Base-by-base conservation (phyloP, 768 basidiomycete species). In the Serendipita sp. region DNA sequence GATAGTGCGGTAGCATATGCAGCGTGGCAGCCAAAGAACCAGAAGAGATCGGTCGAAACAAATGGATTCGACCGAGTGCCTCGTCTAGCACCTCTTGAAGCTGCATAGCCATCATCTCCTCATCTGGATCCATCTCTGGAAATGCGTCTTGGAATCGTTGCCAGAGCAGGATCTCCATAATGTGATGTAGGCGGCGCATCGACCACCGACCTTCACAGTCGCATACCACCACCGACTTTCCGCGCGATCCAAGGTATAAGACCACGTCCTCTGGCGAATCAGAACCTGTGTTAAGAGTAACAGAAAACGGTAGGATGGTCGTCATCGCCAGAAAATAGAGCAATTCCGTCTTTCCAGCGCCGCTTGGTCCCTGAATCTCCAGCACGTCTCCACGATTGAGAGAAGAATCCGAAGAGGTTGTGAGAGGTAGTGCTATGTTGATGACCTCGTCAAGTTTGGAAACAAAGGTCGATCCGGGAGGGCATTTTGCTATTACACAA, bases 331-430 rank as follows among this genome's bases (percentile, higher is more conserved):
- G 71, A 69, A 81, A 78, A 69, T 85, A 85, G 28, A 90, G 72
- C n/a, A 93, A 73, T 65, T 86, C 85, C 1, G 86, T 84, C 73
- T 92, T 93, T 30, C 88, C 90, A 3, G 84, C 82, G 28, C 77
- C 79, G 3, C 88, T 75, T 1, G 83, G 79, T 1, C 90, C 90
- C 71, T 90, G 85, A 22, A 93, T 76, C 71, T 88, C 85, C 65
- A 91, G 73, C 42, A 87, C 77, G 70, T 89, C 84, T 38, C 85
- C 85, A 50, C 76, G 74, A 48, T 71, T 65, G 34, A 82, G 68
- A 28, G 76, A 70, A 28, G 74, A 68, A 5, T 28, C 61, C 3
- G 41, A 9, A 0, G 64, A 33, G 1, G 63, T n/a, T 13, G 64
- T 42, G 2, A 34, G 50, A 2, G 66, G 66, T 34, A 48, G 30